phyloP scores from a whole-genome alignment of 495 filamentous ascomycete species.

The Pyrenula massariospora region DNA sequence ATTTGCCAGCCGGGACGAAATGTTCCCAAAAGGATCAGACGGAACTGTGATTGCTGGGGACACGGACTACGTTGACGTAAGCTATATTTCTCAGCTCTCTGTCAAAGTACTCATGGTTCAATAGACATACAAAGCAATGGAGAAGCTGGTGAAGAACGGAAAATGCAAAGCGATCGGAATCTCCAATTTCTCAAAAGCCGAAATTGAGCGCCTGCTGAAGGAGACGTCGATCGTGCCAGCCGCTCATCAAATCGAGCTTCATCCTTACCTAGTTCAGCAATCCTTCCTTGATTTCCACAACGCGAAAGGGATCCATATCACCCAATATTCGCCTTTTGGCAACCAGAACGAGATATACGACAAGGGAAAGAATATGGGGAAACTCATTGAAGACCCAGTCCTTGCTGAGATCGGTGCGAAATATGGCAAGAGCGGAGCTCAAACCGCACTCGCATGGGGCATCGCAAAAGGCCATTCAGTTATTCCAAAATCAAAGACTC shows the following conservation, averaged over 20 bases:
- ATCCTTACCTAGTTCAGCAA: conserved; percentile 47
- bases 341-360: conserved; percentile 48
- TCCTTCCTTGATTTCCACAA: conserved; percentile 39
- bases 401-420: conserved; percentile 47
- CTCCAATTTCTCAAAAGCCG: conserved; percentile 60
- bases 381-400: conserved; percentile 49
- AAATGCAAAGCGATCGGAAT: conserved; percentile 60
- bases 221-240: conserved; percentile 48
- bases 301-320: conserved; percentile 43
- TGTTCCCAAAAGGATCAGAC: conserved; percentile 29
- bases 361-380: conserved; percentile 30
- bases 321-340: conserved; percentile 54
- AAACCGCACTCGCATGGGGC: conserved; percentile 58
- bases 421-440: conserved; percentile 48
- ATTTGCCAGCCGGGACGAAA: conserved; percentile 26
- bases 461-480: conserved; percentile 51
- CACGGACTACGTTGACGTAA: conserved; percentile 39
- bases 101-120: neutral
- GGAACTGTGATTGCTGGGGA: conserved; percentile 31
- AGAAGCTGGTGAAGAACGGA: conserved; percentile 40
- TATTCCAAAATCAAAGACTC: conserved; percentile 54
- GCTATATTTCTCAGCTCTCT: conserved; percentile 4
- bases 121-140: conserved; percentile 51
- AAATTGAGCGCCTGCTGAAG: conserved; percentile 56
- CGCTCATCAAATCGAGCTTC: conserved; percentile 53